A percentile compares a stretch with the other conserved stretches of the same genome.
Evolutionary conservation across 2,329 filamentous ascomycete species (phyloP).

Genomic region (Venturia asperata): DNA sequence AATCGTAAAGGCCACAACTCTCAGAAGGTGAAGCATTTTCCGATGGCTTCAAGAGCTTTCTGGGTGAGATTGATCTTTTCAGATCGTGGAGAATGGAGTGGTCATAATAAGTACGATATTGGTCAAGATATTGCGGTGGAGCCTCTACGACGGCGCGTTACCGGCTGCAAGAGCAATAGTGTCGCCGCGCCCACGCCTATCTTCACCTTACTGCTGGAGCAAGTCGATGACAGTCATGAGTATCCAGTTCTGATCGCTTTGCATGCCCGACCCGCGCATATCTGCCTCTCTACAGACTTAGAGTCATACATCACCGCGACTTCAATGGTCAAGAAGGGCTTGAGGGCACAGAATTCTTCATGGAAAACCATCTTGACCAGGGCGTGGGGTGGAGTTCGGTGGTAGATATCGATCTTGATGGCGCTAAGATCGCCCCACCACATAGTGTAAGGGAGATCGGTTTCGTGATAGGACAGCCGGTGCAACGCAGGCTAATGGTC

Average conservation of each 20-base stretch:
- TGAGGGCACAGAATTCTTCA: neutral
- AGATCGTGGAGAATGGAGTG: neutral
- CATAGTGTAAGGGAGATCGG: neutral
- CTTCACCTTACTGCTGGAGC: neutral
- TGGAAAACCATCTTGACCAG: neutral
- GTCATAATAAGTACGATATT: neutral
- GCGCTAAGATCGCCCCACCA: constrained; percentile 4
- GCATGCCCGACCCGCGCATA: neutral
- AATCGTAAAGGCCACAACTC: neutral
- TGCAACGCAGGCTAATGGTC: neutral
- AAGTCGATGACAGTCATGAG: neutral
- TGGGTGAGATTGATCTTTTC: neutral
- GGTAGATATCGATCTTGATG: neutral
- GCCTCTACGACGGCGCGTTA: constrained; percentile 9
- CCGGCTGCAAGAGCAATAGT: constrained; percentile 8
- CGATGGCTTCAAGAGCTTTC: neutral
- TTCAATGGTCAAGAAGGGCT: neutral
- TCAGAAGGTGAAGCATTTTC: neutral
- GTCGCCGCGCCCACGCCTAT: neutral
- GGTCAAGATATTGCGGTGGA: neutral
- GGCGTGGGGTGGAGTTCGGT: neutral
- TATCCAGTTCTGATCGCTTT: neutral
- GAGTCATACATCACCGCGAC: neutral
- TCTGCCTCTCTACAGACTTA: neutral
- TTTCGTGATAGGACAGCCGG: neutral